phyloP scores from a whole-genome alignment of 805 yeast species.

The Danielozyma ontarioensis region DNA sequence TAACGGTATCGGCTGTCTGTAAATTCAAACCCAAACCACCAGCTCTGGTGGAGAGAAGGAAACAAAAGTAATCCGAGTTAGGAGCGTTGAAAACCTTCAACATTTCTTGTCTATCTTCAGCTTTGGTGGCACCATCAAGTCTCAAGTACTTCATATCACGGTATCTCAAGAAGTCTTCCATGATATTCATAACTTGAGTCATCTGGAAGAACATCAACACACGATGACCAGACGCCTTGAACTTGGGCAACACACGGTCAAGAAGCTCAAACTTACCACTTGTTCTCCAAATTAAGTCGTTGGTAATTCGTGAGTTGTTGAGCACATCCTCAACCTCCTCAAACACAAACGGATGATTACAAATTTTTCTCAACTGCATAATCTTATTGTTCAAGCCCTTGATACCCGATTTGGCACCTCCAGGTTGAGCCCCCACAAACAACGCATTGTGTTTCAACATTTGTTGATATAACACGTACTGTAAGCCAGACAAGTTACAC shows the following conservation, averaged over 20 bases:
- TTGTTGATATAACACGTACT: conserved; percentile 65
- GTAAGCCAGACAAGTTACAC: conserved; percentile 72
- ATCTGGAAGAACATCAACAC: conserved; percentile 81
- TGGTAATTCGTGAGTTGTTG: conserved; percentile 57
- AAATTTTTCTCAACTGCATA: conserved; percentile 83
- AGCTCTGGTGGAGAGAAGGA: conserved; percentile 77
- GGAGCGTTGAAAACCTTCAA: conserved; percentile 72
- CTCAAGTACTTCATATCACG: conserved; percentile 66
- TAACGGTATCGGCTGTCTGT: conserved; percentile 84
- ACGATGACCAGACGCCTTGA: conserved; percentile 69
- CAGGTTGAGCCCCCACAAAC: conserved; percentile 59
- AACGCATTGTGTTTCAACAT: conserved; percentile 70
- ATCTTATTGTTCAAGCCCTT: conserved; percentile 77
- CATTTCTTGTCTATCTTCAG: conserved; percentile 77
- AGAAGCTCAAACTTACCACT: conserved; percentile 78
- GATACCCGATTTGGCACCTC: conserved; percentile 59
- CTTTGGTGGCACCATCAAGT: conserved; percentile 78
- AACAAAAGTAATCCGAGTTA: conserved; percentile 70
- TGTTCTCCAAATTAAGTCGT: conserved; percentile 67
- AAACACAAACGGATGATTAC: conserved; percentile 84
- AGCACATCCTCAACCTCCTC: conserved; percentile 73
- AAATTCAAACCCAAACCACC: conserved; percentile 85
- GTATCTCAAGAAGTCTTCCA: conserved; percentile 76
- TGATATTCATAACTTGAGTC: conserved; percentile 87
- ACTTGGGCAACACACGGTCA: conserved; percentile 71